Conservation (phyloP, 1,284 basidiomycete genomes). For the Rhodotorula sp. region DNA sequence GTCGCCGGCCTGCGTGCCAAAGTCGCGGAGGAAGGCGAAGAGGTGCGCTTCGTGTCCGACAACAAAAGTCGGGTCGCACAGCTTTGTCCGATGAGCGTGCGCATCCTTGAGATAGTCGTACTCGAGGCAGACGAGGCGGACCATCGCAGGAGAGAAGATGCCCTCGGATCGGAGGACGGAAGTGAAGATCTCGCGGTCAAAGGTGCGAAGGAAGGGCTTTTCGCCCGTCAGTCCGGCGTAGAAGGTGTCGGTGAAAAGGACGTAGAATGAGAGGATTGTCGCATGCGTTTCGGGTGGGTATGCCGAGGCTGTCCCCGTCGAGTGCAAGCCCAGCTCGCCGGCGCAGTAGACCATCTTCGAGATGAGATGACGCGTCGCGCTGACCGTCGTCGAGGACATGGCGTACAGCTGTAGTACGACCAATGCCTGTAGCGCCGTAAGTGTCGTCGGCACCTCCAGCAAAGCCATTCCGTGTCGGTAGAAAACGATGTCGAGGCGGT, state of each 20-base stretch:
- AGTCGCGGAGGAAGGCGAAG: conserved; percentile 1
- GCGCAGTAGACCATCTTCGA: conserved; percentile 5
- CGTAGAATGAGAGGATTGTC: background rate
- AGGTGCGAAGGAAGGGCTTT: background rate
- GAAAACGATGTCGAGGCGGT: conserved; percentile 6
- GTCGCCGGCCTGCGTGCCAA: background rate
- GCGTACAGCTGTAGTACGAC: conserved; percentile 13
- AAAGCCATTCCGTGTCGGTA: conserved; percentile 4
- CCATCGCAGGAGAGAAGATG: conserved; percentile 8
- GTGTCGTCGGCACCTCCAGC: background rate
- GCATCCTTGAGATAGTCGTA: background rate
- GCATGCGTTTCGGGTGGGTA: conserved; percentile 7
- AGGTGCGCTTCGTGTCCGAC: conserved; percentile 1
- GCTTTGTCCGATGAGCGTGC: background rate
- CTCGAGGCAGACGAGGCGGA: conserved; percentile 2
- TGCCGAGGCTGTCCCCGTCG: conserved; percentile 1
- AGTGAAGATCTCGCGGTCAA: conserved; percentile 7
- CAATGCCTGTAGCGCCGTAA: conserved; percentile 8
- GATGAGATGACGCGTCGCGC: background rate
- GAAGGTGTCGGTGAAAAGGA: background rate
- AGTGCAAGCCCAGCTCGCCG: conserved; percentile 4
- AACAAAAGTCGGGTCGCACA: background rate
- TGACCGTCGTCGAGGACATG: conserved; percentile 1
- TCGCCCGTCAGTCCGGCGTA: conserved; percentile 6
- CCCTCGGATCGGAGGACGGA: background rate